Evolutionary conservation across 306 rosid species (phyloP), one percentile per base, ranked within the genome.

Genomic region (Glycine latifolia): DNA sequence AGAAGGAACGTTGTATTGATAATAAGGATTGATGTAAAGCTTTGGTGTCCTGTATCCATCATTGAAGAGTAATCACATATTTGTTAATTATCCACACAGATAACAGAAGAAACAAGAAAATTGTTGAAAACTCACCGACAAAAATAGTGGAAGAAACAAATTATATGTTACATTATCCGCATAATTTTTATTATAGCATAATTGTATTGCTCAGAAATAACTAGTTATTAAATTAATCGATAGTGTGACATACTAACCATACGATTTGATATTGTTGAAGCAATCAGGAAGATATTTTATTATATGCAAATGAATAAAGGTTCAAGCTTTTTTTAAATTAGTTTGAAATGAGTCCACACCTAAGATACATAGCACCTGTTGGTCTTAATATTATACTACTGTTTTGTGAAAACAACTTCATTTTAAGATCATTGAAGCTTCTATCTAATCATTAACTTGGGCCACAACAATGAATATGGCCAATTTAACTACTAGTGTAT

Each of bases 41-140:
- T 39, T 16, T 17, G 52, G 67, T 39, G 39, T 46, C 16, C 8
- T 46, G 55, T 46, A 39, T 41, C 60, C 75, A 53, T 73, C 65
- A 37, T 37, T 15, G 16, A 31, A 74, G 15, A 26, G 13, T 5
- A 20, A 52, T 41, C 37, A 20, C 6, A 55, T 56, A 35, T 41
- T 73, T 15, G n/a, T 73, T 81, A 61, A 35, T 39, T 65, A 54
- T 16, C 3, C 0, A 39, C 20, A 67, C 33, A 53, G 44, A 55
- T 75, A 55, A 41, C 17, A 55, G 9, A 44, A 55, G 60, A 61
- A 62, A 13, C 33, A 44, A 47, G 2, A 35, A 14, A 66, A n/a
- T 74, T 10, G 7, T 66, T 65, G 58, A 55, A 55, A 53, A 20
- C 60, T 69, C 49, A 69, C 77, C 60, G 60, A 73, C 79, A 73